Percentiles rank a stretch among this genome's conserved stretches.
phyloP scores from a whole-genome alignment of 257 asterid species.

The Echites panduratus region DNA sequence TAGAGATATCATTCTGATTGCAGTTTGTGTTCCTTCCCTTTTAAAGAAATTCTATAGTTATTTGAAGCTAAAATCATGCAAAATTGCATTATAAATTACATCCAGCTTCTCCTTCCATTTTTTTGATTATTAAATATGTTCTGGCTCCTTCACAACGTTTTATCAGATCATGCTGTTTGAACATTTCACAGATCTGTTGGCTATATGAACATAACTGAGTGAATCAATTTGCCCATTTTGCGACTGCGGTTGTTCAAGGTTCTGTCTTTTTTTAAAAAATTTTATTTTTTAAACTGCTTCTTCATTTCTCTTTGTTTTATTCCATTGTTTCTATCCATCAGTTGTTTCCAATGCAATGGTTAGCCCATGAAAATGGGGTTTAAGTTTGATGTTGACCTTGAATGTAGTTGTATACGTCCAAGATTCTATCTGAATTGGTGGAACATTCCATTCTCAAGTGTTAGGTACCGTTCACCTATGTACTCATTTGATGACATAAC shows the following conservation, averaged over 20 bases:
- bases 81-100: neutral
- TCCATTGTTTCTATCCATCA: neutral
- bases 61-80: neutral
- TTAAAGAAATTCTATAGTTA: neutral
- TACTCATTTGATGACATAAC: neutral
- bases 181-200: neutral
- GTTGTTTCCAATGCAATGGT: neutral
- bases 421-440: neutral
- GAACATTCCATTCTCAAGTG: neutral
- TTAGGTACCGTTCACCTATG: neutral
- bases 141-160: neutral
- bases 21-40: neutral
- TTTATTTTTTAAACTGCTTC: neutral
- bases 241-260: neutral
- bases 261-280: neutral
- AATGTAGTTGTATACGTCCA: neutral
- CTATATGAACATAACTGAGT: neutral
- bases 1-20: neutral
- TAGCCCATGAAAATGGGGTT: neutral
- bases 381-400: neutral
- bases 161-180: neutral
- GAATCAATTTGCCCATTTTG: neutral
- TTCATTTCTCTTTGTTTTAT: neutral
- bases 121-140: neutral
- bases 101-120: neutral